Percentiles rank a stretch among this genome's conserved stretches.
Conservation (phyloP, 2,329 filamentous ascomycete genomes). For the Epichloe amarillans region DNA sequence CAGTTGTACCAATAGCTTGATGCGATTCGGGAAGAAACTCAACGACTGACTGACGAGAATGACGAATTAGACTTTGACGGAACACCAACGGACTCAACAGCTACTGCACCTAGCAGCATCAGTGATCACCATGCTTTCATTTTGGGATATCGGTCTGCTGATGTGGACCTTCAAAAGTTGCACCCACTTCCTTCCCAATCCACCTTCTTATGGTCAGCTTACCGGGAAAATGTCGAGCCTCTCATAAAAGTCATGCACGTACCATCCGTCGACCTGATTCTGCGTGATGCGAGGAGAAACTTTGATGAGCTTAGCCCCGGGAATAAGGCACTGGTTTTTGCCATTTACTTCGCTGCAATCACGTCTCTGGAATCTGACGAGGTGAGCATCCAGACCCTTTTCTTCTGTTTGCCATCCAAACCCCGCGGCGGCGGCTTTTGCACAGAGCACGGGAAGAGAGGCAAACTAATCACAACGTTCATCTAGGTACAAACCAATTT, state of each 20-base stretch:
- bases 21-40: slow-evolving; percentile 35
- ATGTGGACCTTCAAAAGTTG: slow-evolving; percentile 49
- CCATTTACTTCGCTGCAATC: slow-evolving; percentile 45
- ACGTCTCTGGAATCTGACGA: slow-evolving; percentile 47
- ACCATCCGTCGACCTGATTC: slow-evolving; percentile 47
- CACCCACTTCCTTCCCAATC: slow-evolving; percentile 56
- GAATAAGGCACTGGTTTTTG: slow-evolving; percentile 50
- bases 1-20: slow-evolving; percentile 16
- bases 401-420: neutral
- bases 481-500: slow-evolving; percentile 25
- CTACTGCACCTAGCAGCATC: slow-evolving; percentile 17
- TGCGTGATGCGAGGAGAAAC: slow-evolving; percentile 47
- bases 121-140: slow-evolving; percentile 58
- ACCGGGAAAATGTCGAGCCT: slow-evolving; percentile 61
- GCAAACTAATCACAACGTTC: neutral
- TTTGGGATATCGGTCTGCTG: slow-evolving; percentile 58
- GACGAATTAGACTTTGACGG: slow-evolving; percentile 47
- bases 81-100: slow-evolving; percentile 30
- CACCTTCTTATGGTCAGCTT: slow-evolving; percentile 55
- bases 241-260: slow-evolving; percentile 59
- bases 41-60: slow-evolving; percentile 31
- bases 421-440: neutral
- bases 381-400: slow-evolving; percentile 22
- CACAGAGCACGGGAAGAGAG: neutral
- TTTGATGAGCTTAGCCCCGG: slow-evolving; percentile 41